Conservation (phyloP, 805 yeast species). For the Yamadazyma insecticola region DNA sequence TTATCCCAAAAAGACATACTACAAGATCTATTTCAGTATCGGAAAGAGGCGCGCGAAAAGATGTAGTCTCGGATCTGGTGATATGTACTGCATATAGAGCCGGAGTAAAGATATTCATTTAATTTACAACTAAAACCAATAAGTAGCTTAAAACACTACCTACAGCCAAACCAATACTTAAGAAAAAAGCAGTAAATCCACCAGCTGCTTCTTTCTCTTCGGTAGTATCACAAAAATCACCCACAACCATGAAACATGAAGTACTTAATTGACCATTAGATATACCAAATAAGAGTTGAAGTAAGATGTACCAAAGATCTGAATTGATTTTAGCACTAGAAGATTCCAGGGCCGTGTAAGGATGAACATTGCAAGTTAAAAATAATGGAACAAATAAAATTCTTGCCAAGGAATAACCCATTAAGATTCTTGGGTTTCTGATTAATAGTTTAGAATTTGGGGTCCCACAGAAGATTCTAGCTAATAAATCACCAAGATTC, state of each 20-base stretch:
- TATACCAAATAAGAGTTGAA: constrained; percentile 78
- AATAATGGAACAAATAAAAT: constrained; percentile 65
- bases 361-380: constrained; percentile 58
- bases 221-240: constrained; percentile 52
- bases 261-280: constrained; percentile 86
- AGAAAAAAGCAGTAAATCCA: constrained; percentile 79
- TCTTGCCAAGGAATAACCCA: constrained; percentile 54
- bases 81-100: too few relatives aligned
- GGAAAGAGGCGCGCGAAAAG: not conserved
- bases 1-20: constrained; percentile 31
- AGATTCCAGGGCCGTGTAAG: constrained; percentile 20
- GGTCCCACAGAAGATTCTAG: constrained; percentile 66
- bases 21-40: too few relatives aligned
- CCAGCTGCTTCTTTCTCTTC: constrained; percentile 88
- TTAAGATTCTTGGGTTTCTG: constrained; percentile 37
- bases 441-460: constrained; percentile 34
- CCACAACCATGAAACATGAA: constrained; percentile 73
- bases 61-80: not conserved
- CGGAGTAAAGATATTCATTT: constrained; percentile 2
- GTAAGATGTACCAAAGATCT: constrained; percentile 60
- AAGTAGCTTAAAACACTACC: constrained; percentile 78
- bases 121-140: constrained; percentile 40
- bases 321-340: constrained; percentile 42
- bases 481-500: constrained; percentile 85
- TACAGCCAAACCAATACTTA: constrained; percentile 70